phyloP scores from a whole-genome alignment of 164 flowering plant genomes.

The Macadamia tetraphylla region DNA sequence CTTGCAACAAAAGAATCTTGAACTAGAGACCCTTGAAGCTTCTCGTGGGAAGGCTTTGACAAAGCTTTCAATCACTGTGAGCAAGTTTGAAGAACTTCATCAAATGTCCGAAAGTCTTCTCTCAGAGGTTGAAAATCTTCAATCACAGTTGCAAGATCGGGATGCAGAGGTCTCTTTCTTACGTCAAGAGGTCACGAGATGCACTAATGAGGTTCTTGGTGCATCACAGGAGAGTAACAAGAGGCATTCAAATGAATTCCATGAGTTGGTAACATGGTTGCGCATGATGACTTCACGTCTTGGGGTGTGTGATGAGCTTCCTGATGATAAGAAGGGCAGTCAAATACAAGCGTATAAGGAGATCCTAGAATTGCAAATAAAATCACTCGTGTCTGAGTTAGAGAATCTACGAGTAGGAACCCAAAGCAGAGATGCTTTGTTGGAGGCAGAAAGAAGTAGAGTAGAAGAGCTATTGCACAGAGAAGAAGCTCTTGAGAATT shows the following conservation, averaged over 20 bases:
- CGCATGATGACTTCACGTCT: slow-evolving; percentile 35
- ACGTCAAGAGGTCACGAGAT: slow-evolving; percentile 90
- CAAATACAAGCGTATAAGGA: slow-evolving; percentile 39
- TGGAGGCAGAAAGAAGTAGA: slow-evolving; percentile 60
- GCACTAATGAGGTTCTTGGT: slow-evolving; percentile 76
- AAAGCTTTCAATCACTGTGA: slow-evolving; percentile 77
- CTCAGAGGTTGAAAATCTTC: slow-evolving; percentile 87
- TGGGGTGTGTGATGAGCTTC: slow-evolving; percentile 28
- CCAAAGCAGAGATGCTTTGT: slow-evolving; percentile 50
- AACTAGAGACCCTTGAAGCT: slow-evolving; percentile 65
- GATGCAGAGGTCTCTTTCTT: slow-evolving; percentile 90
- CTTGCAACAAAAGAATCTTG: slow-evolving; percentile 55
- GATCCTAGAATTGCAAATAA: slow-evolving; percentile 46
- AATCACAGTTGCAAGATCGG: slow-evolving; percentile 69
- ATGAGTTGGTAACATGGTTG: slow-evolving; percentile 61
- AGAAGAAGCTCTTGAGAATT: slow-evolving; percentile 49
- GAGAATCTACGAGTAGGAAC: slow-evolving; percentile 43
- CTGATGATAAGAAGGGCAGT: slow-evolving; percentile 24
- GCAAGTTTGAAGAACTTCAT: slow-evolving; percentile 94
- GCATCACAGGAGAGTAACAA: slow-evolving; percentile 57
- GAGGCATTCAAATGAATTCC: slow-evolving; percentile 47
- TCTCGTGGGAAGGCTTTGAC: slow-evolving; percentile 72
- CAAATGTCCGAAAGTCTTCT: slow-evolving; percentile 70
- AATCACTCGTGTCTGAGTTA: slow-evolving; percentile 51
- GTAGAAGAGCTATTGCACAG: slow-evolving; percentile 52